Evolutionary conservation across 345 rosid genomes (phyloP).

Genomic region (Boechera retrofracta): DNA sequence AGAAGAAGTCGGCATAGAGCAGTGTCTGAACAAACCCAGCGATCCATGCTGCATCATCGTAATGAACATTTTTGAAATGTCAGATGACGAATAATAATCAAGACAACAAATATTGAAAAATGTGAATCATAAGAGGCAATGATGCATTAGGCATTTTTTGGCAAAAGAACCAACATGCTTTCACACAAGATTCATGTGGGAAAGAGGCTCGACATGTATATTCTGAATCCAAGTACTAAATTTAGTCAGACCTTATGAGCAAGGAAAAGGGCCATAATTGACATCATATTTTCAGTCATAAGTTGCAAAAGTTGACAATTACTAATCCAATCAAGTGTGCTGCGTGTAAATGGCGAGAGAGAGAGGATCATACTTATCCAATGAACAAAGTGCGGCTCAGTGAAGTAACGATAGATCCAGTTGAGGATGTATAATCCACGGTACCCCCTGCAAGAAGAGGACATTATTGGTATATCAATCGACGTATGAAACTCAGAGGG

Average conservation of each 20-base stretch:
- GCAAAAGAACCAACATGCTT: conserved; percentile 20
- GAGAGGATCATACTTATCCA: conserved; percentile 73
- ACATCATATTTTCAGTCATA: not conserved
- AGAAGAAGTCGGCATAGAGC: conserved; percentile 85
- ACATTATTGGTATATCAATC: not conserved
- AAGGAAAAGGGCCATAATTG: not conserved
- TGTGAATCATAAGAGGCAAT: conserved; percentile 7
- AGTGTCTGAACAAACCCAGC: conserved; percentile 73
- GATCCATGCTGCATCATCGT: conserved; percentile 74
- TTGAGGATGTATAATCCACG: conserved; percentile 71
- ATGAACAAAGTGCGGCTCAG: conserved; percentile 67
- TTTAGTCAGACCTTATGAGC: not conserved
- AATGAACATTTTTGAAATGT: conserved; percentile 11
- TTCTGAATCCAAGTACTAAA: not conserved
- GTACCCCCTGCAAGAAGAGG: conserved; percentile 61
- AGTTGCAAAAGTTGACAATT: not conserved
- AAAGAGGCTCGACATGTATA: conserved; percentile 5
- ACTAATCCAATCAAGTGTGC: conserved; percentile 8
- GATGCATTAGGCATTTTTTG: not conserved
- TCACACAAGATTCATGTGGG: conserved; percentile 10
- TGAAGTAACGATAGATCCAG: conserved; percentile 82
- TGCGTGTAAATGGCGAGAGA: not conserved
- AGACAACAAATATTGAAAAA: not conserved
- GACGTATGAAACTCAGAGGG: conserved; percentile 5
- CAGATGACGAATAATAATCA: conserved; percentile 16